Percentiles rank a stretch among this genome's conserved stretches.
Evolutionary conservation across 2,329 filamentous ascomycete genomes (phyloP).

Genomic region (Dactylellina sp.): DNA sequence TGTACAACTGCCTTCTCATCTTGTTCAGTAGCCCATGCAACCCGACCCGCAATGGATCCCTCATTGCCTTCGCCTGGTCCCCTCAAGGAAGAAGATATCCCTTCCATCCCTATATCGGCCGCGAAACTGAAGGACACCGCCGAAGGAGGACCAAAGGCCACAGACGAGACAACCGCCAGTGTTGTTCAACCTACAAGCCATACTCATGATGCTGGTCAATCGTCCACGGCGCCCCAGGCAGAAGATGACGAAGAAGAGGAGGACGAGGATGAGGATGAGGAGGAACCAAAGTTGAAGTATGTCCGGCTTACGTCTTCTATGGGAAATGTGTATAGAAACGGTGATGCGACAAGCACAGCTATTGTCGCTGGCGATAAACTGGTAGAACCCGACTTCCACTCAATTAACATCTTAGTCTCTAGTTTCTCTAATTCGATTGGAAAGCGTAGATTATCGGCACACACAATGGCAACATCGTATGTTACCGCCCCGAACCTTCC

Average conservation of each 20-base stretch:
- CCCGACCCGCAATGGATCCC: conserved; percentile 47
- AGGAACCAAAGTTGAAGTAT: conserved; percentile 95
- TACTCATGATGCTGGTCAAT: conserved; percentile 21
- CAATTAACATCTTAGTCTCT: conserved; percentile 2
- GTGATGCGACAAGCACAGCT: conserved; percentile 92
- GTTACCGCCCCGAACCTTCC: conserved; percentile 62
- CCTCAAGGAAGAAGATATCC: conserved; percentile 53
- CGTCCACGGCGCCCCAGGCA: conserved; percentile 20
- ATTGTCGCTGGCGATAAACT: conserved; percentile 95
- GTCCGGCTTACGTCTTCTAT: conserved; percentile 84
- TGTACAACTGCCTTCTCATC: conserved; percentile 12
- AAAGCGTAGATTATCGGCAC: conserved; percentile 82
- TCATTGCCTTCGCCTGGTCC: conserved; percentile 49
- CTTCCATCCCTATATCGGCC: conserved; percentile 40
- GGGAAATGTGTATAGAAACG: conserved; percentile 86
- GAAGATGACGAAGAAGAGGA: conserved; percentile 68
- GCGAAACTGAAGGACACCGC: conserved; percentile 46
- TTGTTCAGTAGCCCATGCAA: too few relatives aligned
- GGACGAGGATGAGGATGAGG: conserved; percentile 79
- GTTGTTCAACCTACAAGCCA: conserved; percentile 36
- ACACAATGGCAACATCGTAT: conserved; percentile 94
- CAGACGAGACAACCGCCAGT: conserved; percentile 48
- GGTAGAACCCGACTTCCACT: conserved; percentile 68
- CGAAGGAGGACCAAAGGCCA: conserved; percentile 48
- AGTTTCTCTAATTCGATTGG: conserved; percentile 62